These are phyloP conservation scores for Diaporthe citriasiana DNA, from an alignment of 2,329 filamentous ascomycete species.

Conservation along the genomic window DNA sequence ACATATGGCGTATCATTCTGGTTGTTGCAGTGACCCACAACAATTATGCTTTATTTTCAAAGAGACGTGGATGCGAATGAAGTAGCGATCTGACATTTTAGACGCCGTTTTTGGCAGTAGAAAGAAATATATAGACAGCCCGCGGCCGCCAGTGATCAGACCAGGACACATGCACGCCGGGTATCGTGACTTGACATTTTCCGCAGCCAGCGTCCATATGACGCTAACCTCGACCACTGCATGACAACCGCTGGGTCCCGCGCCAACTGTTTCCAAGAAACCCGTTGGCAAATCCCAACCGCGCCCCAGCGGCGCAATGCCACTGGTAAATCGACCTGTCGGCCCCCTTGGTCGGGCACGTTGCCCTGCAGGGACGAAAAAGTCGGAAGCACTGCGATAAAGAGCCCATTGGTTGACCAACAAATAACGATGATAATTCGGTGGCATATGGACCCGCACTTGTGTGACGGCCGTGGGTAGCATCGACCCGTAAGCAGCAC, in stretches of 20 bases:
- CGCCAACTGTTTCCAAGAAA: slow-evolving; percentile 18
- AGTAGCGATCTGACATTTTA: neutral
- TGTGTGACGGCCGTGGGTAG: slow-evolving; percentile 4
- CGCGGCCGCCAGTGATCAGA: neutral
- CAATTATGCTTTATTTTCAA: neutral
- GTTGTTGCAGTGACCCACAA: neutral
- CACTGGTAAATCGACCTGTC: slow-evolving; percentile 7
- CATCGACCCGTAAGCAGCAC: neutral
- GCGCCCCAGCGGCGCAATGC: neutral
- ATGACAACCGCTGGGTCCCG: slow-evolving; percentile 14
- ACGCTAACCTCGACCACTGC: slow-evolving; percentile 5
- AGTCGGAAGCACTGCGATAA: neutral
- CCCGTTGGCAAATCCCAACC: neutral
- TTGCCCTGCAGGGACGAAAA: slow-evolving; percentile 18
- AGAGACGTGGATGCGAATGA: neutral
- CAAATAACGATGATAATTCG: slow-evolving; percentile 18
- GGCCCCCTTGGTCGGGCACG: slow-evolving; percentile 10
- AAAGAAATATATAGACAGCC: slow-evolving; percentile 5
- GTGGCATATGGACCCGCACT: slow-evolving; percentile 15
- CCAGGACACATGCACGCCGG: slow-evolving; percentile 13
- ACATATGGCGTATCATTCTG: slow-evolving; percentile 4
- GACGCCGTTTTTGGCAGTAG: neutral
- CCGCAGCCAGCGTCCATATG: neutral
- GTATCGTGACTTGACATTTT: slow-evolving; percentile 19
- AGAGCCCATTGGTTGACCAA: slow-evolving; percentile 12